Conservation (phyloP, 164 flowering plant species). For the Platanus orientalis region DNA sequence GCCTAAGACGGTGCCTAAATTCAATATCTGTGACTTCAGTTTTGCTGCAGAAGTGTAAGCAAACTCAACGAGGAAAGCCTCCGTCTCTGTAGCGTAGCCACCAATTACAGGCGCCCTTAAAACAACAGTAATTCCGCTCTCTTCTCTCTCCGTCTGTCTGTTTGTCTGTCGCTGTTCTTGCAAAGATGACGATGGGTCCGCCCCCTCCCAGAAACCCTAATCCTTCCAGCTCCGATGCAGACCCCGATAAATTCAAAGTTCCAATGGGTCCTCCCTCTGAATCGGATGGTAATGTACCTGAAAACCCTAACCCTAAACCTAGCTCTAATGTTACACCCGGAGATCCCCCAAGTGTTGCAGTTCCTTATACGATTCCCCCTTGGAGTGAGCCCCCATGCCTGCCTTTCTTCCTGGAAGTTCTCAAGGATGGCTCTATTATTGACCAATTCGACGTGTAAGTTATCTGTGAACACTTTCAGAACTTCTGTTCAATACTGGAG, state of each 20-base stretch:
- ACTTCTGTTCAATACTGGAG: background rate
- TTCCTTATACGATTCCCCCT: slow-evolving; percentile 76
- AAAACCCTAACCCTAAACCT: slow-evolving; percentile 8
- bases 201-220: slow-evolving; percentile 46
- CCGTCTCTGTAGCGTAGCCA: too few relatives aligned
- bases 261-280: slow-evolving; percentile 36
- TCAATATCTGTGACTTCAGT: too few relatives aligned
- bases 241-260: slow-evolving; percentile 5
- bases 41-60: too few relatives aligned
- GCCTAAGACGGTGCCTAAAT: too few relatives aligned
- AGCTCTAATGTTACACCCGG: background rate
- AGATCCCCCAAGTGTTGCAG: slow-evolving; percentile 15
- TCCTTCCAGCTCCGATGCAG: slow-evolving; percentile 8
- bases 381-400: slow-evolving; percentile 82
- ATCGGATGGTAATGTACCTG: background rate
- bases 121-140: too few relatives aligned
- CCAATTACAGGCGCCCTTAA: too few relatives aligned
- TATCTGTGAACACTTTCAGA: background rate
- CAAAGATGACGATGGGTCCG: slow-evolving; percentile 46
- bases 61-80: too few relatives aligned
- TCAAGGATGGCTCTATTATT: slow-evolving; percentile 79
- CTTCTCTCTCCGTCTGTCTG: slow-evolving; percentile 1
- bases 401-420: slow-evolving; percentile 63
- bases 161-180: background rate
- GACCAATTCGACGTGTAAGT: slow-evolving; percentile 67